A percentile compares a stretch with the other conserved stretches of the same genome.
These are phyloP conservation scores for Fusarium sororula DNA, from an alignment of 2,329 filamentous ascomycete species.

Conservation along the genomic window DNA sequence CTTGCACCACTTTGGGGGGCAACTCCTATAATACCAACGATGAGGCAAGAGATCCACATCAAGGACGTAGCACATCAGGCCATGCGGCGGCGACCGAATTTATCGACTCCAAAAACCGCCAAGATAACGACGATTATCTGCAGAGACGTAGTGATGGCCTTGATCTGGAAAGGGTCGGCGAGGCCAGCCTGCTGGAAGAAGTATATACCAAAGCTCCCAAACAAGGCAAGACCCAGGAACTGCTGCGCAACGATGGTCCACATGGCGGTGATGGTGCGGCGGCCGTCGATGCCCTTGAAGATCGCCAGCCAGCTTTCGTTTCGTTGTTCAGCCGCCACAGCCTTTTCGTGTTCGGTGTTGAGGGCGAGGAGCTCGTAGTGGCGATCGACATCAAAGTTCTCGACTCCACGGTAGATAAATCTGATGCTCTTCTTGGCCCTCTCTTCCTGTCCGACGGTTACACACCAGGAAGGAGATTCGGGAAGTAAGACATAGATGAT, in stretches of 20 bases:
- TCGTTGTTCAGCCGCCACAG: constrained; percentile 33
- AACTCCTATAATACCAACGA: constrained; percentile 25
- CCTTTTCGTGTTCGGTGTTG: constrained; percentile 39
- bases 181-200: constrained; percentile 49
- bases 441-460: constrained; percentile 24
- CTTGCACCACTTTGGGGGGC: constrained; percentile 2
- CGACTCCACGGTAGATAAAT: constrained; percentile 37
- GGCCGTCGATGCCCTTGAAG: constrained; percentile 44
- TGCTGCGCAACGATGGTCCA: constrained; percentile 41
- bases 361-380: constrained; percentile 39
- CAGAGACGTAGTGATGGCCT: constrained; percentile 31
- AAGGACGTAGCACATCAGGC: constrained; percentile 21
- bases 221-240: constrained; percentile 26
- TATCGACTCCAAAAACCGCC: constrained; percentile 23
- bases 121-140: constrained; percentile 27
- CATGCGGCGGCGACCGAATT: constrained; percentile 14
- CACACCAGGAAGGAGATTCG: constrained; percentile 53
- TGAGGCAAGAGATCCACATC: constrained; percentile 4
- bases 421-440: constrained; percentile 11
- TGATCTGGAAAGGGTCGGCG: constrained; percentile 27
- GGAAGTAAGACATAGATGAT: constrained; percentile 51
- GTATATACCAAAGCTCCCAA: constrained; percentile 61
- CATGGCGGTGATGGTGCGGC: constrained; percentile 43
- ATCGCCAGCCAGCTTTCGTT: constrained; percentile 43
- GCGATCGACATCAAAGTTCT: constrained; percentile 43